Evolutionary conservation across 2,329 filamentous ascomycete species (phyloP), one percentile per base, ranked within the genome.

Genomic region (Magnaporthiopsis incrustans): DNA sequence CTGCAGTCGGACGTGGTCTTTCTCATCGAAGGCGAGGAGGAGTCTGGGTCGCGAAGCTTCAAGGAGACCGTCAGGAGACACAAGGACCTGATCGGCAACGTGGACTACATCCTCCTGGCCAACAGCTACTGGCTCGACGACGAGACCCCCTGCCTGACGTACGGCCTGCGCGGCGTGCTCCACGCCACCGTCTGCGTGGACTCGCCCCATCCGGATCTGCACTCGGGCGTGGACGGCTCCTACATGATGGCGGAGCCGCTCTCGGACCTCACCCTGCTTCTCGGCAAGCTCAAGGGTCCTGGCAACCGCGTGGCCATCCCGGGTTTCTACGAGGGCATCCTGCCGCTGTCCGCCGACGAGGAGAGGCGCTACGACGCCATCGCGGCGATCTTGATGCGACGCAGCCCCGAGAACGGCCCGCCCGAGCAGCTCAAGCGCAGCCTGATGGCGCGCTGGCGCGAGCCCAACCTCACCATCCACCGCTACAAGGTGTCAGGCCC

Each of bases 81-180:
- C 76, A 96, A 96, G 74, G 82, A 88, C 18, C 82, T 91, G 30
- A 97, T 99, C 69, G 95, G 95, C 1, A 82, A 91, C 12, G 87
- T 99, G 2, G 94, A 99, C 76, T 98, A 95, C 81, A 95, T 99
- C 64, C 79, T 99, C 38, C 80, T 99, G 53, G 94, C 95, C 27
- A 99, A 99, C 79, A 97, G 93, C 76, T 99, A 99, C 79, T 99
- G 95, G 95, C 82, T 99, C 1, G 92, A 98, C 72, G 94, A 99
- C 72, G 89, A 96, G 68, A 92, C 96, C 2, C 95, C 95, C 0
- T 99, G 95, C 73, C 78, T 99, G 65, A 99, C 95, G 0, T 99
- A 99, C 67, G 95, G 95, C 1, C 82, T 98, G 8, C 87, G 95
- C 61, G 95, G 95, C 30, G 94, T 99, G 32, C 88, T 99, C 27